Percentiles rank a stretch among this genome's conserved stretches.
phyloP scores from a whole-genome alignment of 2,329 filamentous ascomycete species.

The Talaromyces atroroseus region DNA sequence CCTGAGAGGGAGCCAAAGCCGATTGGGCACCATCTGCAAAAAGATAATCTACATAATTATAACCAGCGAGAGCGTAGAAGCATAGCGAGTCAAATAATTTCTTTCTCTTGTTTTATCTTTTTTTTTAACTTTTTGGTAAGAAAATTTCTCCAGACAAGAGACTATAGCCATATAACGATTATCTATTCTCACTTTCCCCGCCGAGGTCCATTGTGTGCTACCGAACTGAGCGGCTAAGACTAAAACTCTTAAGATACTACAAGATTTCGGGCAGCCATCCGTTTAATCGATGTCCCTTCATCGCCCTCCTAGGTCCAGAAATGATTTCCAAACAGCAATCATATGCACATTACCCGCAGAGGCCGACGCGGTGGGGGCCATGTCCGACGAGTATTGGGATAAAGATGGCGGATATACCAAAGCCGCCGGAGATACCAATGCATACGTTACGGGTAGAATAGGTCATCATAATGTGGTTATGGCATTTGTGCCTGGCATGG shows the following conservation, averaged over 20 bases:
- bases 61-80: too few species aligned
- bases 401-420: not conserved
- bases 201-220: not conserved
- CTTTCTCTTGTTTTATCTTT: not conserved
- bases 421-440: not conserved
- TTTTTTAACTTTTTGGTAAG: not conserved
- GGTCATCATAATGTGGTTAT: not conserved
- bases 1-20: too few species aligned
- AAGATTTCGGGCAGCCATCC: not conserved
- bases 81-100: not conserved
- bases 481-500: not conserved
- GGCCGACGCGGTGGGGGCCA: not conserved
- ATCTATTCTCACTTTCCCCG: not conserved
- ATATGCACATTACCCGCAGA: not conserved
- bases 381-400: not conserved
- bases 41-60: too few species aligned
- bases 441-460: not conserved
- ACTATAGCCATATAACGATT: not conserved
- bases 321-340: not conserved
- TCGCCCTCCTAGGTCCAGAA: not conserved
- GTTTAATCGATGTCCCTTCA: not conserved
- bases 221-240: not conserved
- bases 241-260: not conserved
- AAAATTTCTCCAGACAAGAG: not conserved
- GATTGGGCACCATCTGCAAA: too few species aligned